Conservation (phyloP, 1,284 basidiomycete species). For the Austroboletus novae-zelandiae region DNA sequence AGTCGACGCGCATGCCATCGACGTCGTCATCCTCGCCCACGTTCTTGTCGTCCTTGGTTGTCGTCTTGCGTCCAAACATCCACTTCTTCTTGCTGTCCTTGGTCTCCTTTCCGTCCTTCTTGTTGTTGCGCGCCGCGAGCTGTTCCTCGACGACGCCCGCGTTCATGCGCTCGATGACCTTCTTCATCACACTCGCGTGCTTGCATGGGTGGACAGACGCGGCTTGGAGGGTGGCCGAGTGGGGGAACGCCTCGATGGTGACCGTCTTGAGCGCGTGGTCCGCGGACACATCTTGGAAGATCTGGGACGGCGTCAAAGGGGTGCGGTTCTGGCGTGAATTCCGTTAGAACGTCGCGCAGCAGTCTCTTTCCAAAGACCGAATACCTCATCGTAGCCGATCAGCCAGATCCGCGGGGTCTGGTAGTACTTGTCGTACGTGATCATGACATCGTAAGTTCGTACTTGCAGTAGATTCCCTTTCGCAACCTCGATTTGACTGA, state of each 20-base stretch:
- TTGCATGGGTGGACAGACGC: conserved; percentile 98
- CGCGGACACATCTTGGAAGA: conserved; percentile 96
- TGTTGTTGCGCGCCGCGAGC: conserved; percentile 49
- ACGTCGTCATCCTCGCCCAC: conserved; percentile 69
- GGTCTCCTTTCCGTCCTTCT: conserved; percentile 46
- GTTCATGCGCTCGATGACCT: conserved; percentile 99
- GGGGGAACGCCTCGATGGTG: conserved; percentile 97
- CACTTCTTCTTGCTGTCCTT: conserved; percentile 83
- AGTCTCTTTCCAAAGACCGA: background rate
- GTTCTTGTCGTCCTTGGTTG: conserved; percentile 16
- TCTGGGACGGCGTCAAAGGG: conserved; percentile 83
- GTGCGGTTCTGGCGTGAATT: conserved; percentile 69
- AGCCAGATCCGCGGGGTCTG: conserved; percentile 96
- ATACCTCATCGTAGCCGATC: conserved; percentile 91
- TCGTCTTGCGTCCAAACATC: conserved; percentile 72
- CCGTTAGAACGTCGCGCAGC: background rate
- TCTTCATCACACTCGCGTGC: conserved; percentile 99
- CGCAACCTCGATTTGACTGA: conserved; percentile 58
- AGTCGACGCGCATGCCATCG: conserved; percentile 91
- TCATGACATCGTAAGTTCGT: conserved; percentile 98
- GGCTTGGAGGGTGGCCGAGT: conserved; percentile 79
- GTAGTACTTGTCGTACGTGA: conserved; percentile 99
- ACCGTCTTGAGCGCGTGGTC: conserved; percentile 99
- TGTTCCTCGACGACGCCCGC: conserved; percentile 79
- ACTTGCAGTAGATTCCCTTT: conserved; percentile 90